Evolutionary conservation across 2,329 filamentous ascomycete genomes (phyloP).

Genomic region (Knufia petricola): DNA sequence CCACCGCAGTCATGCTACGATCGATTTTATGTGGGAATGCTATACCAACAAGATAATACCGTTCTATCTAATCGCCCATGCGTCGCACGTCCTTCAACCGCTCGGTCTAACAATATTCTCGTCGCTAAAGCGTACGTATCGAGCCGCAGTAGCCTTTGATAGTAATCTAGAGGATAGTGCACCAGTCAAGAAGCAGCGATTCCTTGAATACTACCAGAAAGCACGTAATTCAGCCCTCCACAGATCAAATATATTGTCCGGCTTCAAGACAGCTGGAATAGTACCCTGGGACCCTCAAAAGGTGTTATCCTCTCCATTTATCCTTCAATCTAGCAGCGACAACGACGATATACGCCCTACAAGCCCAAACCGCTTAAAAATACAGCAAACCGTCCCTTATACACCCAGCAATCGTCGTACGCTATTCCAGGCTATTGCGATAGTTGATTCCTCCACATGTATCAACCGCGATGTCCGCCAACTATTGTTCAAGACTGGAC

Average conservation of each 20-base stretch:
- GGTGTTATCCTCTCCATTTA: conserved; percentile 1
- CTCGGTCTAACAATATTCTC: conserved; percentile 19
- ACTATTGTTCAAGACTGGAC: neutral
- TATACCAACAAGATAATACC: conserved; percentile 16
- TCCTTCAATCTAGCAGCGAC: neutral
- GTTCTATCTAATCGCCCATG: conserved; percentile 19
- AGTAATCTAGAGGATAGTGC: neutral
- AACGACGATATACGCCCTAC: neutral
- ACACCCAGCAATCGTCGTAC: neutral
- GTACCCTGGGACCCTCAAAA: neutral
- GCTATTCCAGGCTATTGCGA: neutral
- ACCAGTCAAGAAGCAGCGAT: conserved; percentile 3
- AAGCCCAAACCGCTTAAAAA: neutral
- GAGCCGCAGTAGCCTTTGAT: neutral
- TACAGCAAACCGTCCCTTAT: neutral
- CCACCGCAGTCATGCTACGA: conserved; percentile 15
- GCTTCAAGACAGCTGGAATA: conserved; percentile 1
- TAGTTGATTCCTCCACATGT: neutral
- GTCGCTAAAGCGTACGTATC: conserved; percentile 10
- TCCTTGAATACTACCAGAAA: conserved; percentile 4
- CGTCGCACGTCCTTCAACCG: conserved; percentile 22
- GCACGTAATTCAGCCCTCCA: neutral
- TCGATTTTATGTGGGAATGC: conserved; percentile 20
- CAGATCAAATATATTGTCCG: neutral
- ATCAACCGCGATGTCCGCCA: neutral